Percentiles rank a stretch among this genome's conserved stretches.
Conservation (phyloP, 495 filamentous ascomycete species). For the Penicillium paradoxum region DNA sequence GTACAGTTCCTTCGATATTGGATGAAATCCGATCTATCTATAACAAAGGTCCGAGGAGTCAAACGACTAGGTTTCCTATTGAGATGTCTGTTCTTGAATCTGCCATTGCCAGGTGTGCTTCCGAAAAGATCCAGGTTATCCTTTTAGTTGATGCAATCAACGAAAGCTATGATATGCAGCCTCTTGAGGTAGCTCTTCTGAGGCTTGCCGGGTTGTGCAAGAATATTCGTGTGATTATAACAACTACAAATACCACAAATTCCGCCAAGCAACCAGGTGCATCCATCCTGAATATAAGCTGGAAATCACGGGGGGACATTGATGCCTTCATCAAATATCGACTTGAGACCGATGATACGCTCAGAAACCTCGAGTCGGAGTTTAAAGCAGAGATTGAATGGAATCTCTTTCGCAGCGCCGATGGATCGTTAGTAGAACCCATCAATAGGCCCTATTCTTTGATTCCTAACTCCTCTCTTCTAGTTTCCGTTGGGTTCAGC, state of each 20-base stretch:
- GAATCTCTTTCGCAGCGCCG: slow-evolving; percentile 10
- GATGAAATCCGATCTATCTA: slow-evolving; percentile 10
- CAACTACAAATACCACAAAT: slow-evolving; percentile 7
- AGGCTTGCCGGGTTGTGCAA: slow-evolving; percentile 6
- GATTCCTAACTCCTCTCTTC: background rate
- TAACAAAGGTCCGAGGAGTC: slow-evolving; percentile 10
- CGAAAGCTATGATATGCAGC: slow-evolving; percentile 12
- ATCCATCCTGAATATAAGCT: slow-evolving; percentile 10
- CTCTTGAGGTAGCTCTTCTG: slow-evolving; percentile 12
- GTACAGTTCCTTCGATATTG: slow-evolving; percentile 10
- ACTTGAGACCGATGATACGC: slow-evolving; percentile 4
- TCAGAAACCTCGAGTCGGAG: slow-evolving; percentile 4
- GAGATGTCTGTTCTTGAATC: slow-evolving; percentile 15
- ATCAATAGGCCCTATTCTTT: background rate
- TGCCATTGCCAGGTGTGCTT: slow-evolving; percentile 13
- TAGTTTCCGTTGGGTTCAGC: slow-evolving; percentile 24
- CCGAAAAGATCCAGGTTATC: slow-evolving; percentile 1
- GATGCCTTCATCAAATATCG: slow-evolving; percentile 14
- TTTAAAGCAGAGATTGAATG: slow-evolving; percentile 14
- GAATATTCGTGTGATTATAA: slow-evolving; percentile 18
- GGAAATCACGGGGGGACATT: slow-evolving; percentile 13
- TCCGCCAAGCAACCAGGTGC: background rate
- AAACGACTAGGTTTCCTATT: slow-evolving; percentile 13
- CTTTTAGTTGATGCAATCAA: slow-evolving; percentile 20
- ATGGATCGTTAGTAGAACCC: slow-evolving; percentile 19